Evolutionary conservation across 2,329 filamentous ascomycete genomes (phyloP), one percentile per base, ranked within the genome.

Genomic region (Alternaria burnsii): DNA sequence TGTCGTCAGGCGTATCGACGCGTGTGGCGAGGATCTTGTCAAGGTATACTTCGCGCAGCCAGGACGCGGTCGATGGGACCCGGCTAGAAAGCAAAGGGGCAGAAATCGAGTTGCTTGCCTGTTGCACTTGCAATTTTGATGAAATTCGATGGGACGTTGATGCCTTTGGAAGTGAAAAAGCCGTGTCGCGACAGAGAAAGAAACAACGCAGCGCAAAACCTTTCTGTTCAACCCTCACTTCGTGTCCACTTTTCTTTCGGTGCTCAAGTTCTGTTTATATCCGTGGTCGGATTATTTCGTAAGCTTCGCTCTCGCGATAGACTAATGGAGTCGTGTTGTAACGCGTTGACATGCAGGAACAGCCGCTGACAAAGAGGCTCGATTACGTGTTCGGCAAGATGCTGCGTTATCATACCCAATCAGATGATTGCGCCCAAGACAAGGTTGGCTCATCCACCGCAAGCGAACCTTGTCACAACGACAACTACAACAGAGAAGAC

Each of bases 331-430:
- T 57, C 20, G 46, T 52, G 47, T 43, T 52, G 32, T 36, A 30
- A 53, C 42, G 52, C 38, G 52, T 56, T 14, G 30, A 47, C 44
- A 50, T 32, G 47, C 46, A 52, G 54, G 48, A 44, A 57, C 40
- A 40, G 40, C 50, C 54, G 55, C 55, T 63, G 61, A 70, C 65
- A 67, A 66, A 65, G 59, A 62, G 59, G 51, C 61, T 67, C 62
- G 63, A 55, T 51, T 70, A 74, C 72, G 71, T 74, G 73, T 51
- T 68, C 68, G 67, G 64, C 68, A 71, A 63, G 22, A 70, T 66
- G 56, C 54, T 65, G 60, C 66, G 59, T 58, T 42, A 51, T 50
- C 20, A 26, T 50, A 60, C 57, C 70, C 70, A 72, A 72, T 71
- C 67, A 72, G 62, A 66, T 22, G 47, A 60, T 30, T 52, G 28